phyloP scores from a whole-genome alignment of 2,329 filamentous ascomycete species.

The Chrysosporium queenslandicum region DNA sequence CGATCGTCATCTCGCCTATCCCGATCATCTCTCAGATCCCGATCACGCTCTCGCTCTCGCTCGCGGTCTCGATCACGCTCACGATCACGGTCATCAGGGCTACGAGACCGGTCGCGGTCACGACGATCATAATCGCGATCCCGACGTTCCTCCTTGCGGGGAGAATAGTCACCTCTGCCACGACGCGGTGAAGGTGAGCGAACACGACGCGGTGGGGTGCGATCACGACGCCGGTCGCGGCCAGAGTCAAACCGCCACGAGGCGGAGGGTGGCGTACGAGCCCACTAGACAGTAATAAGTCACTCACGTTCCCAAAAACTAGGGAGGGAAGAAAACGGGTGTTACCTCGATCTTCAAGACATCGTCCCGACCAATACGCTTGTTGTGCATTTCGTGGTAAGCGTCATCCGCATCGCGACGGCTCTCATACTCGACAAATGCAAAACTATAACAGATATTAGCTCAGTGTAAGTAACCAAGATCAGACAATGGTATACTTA shows the following conservation, averaged over 20 bases:
- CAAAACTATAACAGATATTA: constrained; percentile 53
- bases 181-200: constrained; percentile 50
- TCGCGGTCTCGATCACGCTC: constrained; percentile 51
- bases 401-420: constrained; percentile 96
- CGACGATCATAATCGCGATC: constrained; percentile 61
- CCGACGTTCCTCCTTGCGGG: constrained; percentile 77
- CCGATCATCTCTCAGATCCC: constrained; percentile 43
- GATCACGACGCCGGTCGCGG: constrained; percentile 46
- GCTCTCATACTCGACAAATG: constrained; percentile 98
- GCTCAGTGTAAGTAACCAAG: background rate
- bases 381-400: constrained; percentile 99
- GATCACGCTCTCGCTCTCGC: constrained; percentile 45
- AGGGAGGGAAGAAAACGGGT: constrained; percentile 22
- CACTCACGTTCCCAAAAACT: background rate
- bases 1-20: constrained; percentile 57
- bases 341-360: constrained; percentile 94
- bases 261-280: constrained; percentile 90
- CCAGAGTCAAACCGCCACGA: constrained; percentile 98
- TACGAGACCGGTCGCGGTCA: constrained; percentile 64
- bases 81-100: constrained; percentile 45
- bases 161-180: constrained; percentile 62
- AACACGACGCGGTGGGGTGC: constrained; percentile 64
- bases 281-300: constrained; percentile 58
- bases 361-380: constrained; percentile 91
- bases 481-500: constrained; percentile 46